Base-by-base conservation (phyloP, 202 grass and related monocot species). In the Musa balbisiana region DNA sequence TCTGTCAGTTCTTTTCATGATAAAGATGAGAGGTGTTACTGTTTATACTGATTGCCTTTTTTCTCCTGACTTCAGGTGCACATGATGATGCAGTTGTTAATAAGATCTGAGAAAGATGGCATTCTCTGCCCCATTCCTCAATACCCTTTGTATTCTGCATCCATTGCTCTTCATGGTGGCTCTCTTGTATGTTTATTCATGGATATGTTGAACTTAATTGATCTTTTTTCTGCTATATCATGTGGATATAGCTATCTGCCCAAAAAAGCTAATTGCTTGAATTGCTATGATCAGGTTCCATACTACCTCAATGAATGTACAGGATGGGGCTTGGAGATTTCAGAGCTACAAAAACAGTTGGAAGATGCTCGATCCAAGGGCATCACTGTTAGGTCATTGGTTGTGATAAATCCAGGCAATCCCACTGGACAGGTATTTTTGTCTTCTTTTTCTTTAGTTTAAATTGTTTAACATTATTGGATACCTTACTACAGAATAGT, bases 41-140 rank as follows among this genome's bases (percentile, higher is more conserved):
- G 56, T n/a, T 27, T 25, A 33, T 50, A 26, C 25, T 75, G 53
- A 75, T n/a, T 75, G 79, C 1, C 76, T 58, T 16, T 53, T 78
- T 67, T 17, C 69, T 71, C 73, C 74, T 72, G 74, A 76, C 74
- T 53, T 52, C 82, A 99, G 95, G 95, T 99, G 64, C 95, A 92
- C 70, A 94, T 94, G 89, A 99, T 99, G 95, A 92, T 94, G 91
- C 95, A 99, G 71, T 81, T 99, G 68, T 73, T 99, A 83, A 84
- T 99, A 79, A 88, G 91, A 1, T 91, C 89, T 64, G 89, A 99
- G 91, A 94, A 92, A 73, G 95, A 99, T 75, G 95, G 95, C 74
- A 94, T 99, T 88, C 84, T 99, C 68, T 92, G 89, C 69, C 95
- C 95, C 80, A 91, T 94, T 79, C 91, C 95, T 67, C 95, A 99